Evolutionary conservation across 306 rosid genomes (phyloP).

Genomic region (Vigna radiata): DNA sequence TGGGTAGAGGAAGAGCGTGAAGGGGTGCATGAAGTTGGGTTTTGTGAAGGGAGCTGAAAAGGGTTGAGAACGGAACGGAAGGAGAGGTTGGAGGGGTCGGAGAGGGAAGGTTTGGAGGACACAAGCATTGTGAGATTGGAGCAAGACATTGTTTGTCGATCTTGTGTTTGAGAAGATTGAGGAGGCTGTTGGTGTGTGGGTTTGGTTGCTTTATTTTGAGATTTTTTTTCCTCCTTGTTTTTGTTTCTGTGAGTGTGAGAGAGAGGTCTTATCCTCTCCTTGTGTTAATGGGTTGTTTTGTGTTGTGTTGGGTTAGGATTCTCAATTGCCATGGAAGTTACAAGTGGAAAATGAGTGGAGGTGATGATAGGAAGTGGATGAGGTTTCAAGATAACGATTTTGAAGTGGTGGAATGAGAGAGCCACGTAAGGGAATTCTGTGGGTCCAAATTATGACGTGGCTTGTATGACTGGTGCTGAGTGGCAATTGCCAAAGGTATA

Average conservation of each 20-base stretch:
- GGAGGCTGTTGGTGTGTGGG: conserved; percentile 18
- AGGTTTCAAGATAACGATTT: conserved; percentile 57
- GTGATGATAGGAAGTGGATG: conserved; percentile 49
- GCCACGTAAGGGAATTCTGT: background rate
- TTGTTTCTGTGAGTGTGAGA: background rate
- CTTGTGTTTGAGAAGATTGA: background rate
- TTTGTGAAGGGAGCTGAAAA: conserved; percentile 68
- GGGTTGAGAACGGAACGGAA: conserved; percentile 68
- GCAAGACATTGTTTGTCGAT: conserved; percentile 51
- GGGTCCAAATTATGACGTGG: conserved; percentile 44
- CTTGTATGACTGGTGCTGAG: background rate
- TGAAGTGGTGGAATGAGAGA: conserved; percentile 21
- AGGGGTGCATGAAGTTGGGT: conserved; percentile 37
- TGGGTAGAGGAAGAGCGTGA: conserved; percentile 51
- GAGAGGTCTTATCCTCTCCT: conserved; percentile 40
- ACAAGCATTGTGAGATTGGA: conserved; percentile 59
- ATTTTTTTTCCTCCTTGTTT: background rate
- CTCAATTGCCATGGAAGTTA: conserved; percentile 30
- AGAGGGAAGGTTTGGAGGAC: conserved; percentile 63
- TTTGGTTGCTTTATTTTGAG: conserved; percentile 35
- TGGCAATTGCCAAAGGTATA: conserved; percentile 17
- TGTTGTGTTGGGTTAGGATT: conserved; percentile 37
- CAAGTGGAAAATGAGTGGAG: conserved; percentile 52
- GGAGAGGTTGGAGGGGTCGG: conserved; percentile 72
- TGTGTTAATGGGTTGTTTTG: conserved; percentile 25